Base-by-base conservation (phyloP, 768 basidiomycete species). In the Boletus rubroflammeus region DNA sequence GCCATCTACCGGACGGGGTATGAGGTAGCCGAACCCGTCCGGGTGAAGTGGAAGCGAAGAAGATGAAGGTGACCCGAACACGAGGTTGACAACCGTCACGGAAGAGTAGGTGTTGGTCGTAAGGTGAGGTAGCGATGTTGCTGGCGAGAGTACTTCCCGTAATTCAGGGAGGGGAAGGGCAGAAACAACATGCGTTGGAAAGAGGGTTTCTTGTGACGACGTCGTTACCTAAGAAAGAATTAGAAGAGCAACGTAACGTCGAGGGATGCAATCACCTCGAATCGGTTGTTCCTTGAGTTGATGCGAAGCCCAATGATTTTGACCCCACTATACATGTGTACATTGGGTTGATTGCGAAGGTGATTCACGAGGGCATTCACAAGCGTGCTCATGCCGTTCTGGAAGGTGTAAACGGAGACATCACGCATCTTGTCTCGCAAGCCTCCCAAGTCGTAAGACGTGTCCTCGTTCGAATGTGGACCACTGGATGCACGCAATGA, bases 1-100 rank as follows among this genome's bases (percentile, higher is more conserved):
- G 21, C 77, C 85, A 5, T 68, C 68, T 31, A 71, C 72, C 0
- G 88, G 84, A 15, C 94, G 88, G 0, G 95, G 93, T 49, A 97
- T 80, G 64, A 99, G 86, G 74, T 94, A 98, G 9, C 96, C 96
- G 67, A 98, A 99, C 4, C 96, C 96, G 2, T 78, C 77, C 0
- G 93, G 93, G 61, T 93, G 88, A 46, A 95, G 77, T 23, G 67
- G 62, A 23, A 67, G 54, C 52, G 72, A 64, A 34, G 61, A 49
- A 23, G 74, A 67, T 29, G 79, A 66, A 57, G 67, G 51, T 29
- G 68, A 65, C 41, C 83, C 74, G 74, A 96, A 98, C 58, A 98
- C 81, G 64, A 98, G 75, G 74, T 92, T 96, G 60, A 94, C 74
- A 35, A 97, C 91, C n/a, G 81, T 84, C 53, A 98, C 93, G 10